These are phyloP conservation scores for Spatholobus suberectus DNA, from an alignment of 306 rosid genomes.

Conservation along the genomic window DNA sequence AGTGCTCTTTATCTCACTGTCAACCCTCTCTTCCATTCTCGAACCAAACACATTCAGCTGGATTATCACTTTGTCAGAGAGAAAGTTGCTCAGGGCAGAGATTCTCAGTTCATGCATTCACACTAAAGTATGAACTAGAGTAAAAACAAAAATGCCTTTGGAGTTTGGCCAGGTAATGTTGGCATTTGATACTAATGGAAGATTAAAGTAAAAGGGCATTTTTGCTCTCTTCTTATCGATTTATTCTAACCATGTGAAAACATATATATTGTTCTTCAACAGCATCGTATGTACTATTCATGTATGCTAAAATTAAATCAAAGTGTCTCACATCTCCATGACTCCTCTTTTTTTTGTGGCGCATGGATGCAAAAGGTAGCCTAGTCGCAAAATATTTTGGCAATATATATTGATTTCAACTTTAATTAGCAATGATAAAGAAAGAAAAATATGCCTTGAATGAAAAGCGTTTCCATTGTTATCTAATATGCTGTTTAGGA, in stretches of 20 bases:
- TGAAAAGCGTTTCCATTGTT: background rate
- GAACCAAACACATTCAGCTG: too few relatives aligned
- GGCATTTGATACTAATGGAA: slow-evolving; percentile 28
- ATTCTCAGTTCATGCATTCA: too few relatives aligned
- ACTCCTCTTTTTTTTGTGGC: background rate
- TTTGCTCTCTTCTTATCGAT: slow-evolving; percentile 3
- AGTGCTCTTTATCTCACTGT: too few relatives aligned
- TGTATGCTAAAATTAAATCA: background rate
- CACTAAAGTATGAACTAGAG: background rate
- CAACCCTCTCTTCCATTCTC: too few relatives aligned
- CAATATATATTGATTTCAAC: background rate
- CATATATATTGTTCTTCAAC: background rate
- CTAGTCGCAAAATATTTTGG: background rate
- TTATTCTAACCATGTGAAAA: slow-evolving; percentile 20
- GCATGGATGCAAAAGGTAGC: background rate
- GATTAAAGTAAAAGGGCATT: background rate
- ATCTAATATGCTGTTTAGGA: background rate
- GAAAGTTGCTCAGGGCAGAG: too few relatives aligned
- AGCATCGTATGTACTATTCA: background rate
- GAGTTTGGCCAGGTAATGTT: slow-evolving; percentile 28
- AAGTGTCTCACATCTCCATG: background rate
- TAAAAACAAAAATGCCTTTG: slow-evolving; percentile 2
- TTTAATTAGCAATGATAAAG: background rate
- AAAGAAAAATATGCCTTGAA: background rate
- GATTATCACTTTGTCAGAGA: too few relatives aligned